Conservation (phyloP, 805 yeast genomes). For the Zygotorulaspora sp. region DNA sequence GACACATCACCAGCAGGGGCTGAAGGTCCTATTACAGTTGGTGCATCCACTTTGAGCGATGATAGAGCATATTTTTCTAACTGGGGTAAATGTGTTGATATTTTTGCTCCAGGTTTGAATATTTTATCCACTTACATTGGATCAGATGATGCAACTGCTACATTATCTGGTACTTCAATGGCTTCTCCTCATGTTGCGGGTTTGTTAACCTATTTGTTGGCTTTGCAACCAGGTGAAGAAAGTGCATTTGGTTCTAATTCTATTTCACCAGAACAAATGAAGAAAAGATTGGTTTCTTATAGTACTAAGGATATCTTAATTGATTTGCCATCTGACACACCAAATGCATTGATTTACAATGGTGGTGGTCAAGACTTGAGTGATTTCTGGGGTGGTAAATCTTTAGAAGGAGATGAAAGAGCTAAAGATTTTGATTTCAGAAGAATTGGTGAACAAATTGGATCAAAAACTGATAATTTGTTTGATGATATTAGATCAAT, state of each 20-base stretch:
- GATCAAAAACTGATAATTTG: conserved; percentile 24
- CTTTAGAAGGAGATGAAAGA: conserved; percentile 5
- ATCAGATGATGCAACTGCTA: conserved; percentile 68
- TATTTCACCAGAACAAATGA: conserved; percentile 68
- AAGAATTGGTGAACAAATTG: conserved; percentile 20
- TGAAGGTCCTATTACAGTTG: conserved; percentile 81
- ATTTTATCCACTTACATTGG: conserved; percentile 82
- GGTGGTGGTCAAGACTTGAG: conserved; percentile 75
- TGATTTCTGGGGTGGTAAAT: conserved; percentile 50
- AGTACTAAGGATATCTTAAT: conserved; percentile 56
- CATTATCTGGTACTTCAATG: conserved; percentile 95
- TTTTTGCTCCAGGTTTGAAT: conserved; percentile 94
- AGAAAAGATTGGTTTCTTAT: conserved; percentile 66
- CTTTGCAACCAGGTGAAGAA: conserved; percentile 72
- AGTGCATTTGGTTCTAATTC: conserved; percentile 51
- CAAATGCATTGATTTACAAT: conserved; percentile 70
- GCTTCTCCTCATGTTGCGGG: conserved; percentile 97
- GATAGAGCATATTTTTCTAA: conserved; percentile 93
- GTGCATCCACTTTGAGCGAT: conserved; percentile 87
- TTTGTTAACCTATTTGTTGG: conserved; percentile 79
- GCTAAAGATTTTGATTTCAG: conserved; percentile 10
- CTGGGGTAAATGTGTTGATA: conserved; percentile 92
- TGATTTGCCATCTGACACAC: conserved; percentile 69
- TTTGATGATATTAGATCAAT: conserved; percentile 29
- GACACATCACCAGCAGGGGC: conserved; percentile 88